phyloP scores from a whole-genome alignment of 108 stramenopile species.

The Schizochytrium sp. region DNA sequence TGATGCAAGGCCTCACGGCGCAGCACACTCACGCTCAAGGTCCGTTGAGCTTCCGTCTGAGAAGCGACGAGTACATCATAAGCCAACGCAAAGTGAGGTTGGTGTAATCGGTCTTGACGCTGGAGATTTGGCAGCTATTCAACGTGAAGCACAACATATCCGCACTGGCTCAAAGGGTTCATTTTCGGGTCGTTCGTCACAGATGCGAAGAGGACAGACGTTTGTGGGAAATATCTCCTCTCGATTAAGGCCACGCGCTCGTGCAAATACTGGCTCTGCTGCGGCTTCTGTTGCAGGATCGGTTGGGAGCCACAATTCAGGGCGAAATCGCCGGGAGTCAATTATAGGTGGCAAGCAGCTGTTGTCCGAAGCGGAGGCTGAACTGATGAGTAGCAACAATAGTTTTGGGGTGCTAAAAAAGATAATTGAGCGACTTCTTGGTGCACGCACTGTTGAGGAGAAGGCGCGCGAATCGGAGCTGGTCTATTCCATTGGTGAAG shows the following conservation, averaged over 20 bases:
- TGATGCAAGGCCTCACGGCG: background rate
- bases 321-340: background rate
- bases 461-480: constrained; percentile 15
- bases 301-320: background rate
- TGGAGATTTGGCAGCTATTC: background rate
- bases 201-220: background rate
- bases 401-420: background rate
- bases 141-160: background rate
- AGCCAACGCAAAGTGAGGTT: constrained; percentile 11
- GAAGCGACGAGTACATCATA: background rate
- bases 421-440: background rate
- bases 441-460: background rate
- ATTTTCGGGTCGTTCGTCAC: background rate
- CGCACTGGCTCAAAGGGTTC: background rate
- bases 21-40: background rate
- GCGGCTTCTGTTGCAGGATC: background rate
- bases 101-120: background rate
- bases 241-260: background rate
- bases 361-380: constrained; percentile 3
- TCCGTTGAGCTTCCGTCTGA: background rate
- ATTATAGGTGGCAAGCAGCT: constrained; percentile 6
- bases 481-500: constrained; percentile 33
- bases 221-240: constrained; percentile 3
- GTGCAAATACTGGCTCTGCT: background rate
- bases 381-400: background rate